phyloP scores from a whole-genome alignment of 1,139 yeast genomes.

The Debaryomyces singareniensis region DNA sequence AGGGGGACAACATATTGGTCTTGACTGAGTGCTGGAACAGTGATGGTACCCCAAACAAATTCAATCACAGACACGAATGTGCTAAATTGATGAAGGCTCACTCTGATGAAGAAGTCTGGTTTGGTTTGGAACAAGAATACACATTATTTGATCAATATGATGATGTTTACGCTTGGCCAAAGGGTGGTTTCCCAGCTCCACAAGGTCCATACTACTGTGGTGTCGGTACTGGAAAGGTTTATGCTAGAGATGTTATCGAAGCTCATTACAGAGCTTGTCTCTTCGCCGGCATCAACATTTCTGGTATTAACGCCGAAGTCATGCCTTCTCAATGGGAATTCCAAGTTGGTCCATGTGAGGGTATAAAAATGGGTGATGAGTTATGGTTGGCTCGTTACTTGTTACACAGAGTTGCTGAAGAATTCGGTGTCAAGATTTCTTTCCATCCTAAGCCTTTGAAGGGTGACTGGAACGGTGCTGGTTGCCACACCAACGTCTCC shows the following conservation, averaged over 20 bases:
- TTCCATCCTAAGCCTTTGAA: constrained; percentile 98
- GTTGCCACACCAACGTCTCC: constrained; percentile 98
- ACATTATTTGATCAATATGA: constrained; percentile 90
- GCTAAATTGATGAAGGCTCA: constrained; percentile 95
- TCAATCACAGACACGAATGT: constrained; percentile 97
- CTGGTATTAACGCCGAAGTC: constrained; percentile 98
- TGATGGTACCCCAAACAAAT: constrained; percentile 98
- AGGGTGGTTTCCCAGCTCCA: constrained; percentile 99
- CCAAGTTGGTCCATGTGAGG: constrained; percentile 98
- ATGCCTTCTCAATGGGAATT: constrained; percentile 99
- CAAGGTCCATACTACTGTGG: constrained; percentile 99
- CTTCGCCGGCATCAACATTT: constrained; percentile 80
- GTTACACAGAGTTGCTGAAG: constrained; percentile 93
- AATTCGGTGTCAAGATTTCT: constrained; percentile 95
- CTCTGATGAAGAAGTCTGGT: constrained; percentile 82
- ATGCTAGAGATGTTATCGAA: constrained; percentile 96
- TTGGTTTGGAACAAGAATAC: constrained; percentile 98
- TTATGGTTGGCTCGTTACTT: constrained; percentile 95
- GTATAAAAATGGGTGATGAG: constrained; percentile 95
- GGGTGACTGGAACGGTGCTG: constrained; percentile 99
- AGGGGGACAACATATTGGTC: constrained; percentile 94
- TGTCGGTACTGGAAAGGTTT: constrained; percentile 98
- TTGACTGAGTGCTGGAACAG: constrained; percentile 96
- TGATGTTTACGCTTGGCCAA: constrained; percentile 96
- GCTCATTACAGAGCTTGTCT: constrained; percentile 99